Percentiles rank a stretch among this genome's conserved stretches.
phyloP scores from a whole-genome alignment of 2,329 filamentous ascomycete genomes.

The Colletotrichum somersetense region DNA sequence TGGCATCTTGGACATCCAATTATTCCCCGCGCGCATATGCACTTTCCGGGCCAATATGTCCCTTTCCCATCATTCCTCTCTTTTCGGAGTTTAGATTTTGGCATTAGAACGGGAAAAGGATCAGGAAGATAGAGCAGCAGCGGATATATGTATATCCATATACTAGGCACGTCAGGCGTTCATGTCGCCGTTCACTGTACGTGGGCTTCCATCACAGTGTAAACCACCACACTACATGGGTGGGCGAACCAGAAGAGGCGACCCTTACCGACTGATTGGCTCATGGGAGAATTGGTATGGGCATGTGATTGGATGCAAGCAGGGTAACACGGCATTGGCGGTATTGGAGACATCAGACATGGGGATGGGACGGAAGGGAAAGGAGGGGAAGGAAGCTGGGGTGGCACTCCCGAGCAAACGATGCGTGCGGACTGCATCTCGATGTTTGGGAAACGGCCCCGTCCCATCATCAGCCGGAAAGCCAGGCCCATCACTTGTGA shows the following conservation, averaged over 20 bases:
- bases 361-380: slow-evolving; percentile 32
- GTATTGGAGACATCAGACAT: slow-evolving; percentile 22
- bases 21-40: not conserved
- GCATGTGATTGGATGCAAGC: slow-evolving; percentile 30
- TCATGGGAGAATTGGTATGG: not conserved
- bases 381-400: slow-evolving; percentile 24
- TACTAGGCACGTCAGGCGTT: not conserved
- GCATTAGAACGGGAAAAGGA: not conserved
- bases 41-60: not conserved
- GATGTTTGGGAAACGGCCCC: not conserved
- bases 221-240: not conserved
- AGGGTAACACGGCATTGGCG: slow-evolving; percentile 21
- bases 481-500: not conserved
- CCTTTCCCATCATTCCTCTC: not conserved
- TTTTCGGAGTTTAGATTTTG: not conserved
- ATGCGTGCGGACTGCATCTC: slow-evolving; percentile 23
- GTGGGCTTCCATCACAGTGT: not conserved
- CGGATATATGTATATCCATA: not conserved
- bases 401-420: slow-evolving; percentile 26
- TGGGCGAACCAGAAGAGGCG: slow-evolving; percentile 26
- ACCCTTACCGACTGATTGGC: slow-evolving; percentile 25
- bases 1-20: not conserved
- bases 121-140: not conserved
- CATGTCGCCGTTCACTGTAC: not conserved
- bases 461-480: not conserved